Evolutionary conservation across 192 early-diverging fungal genomes (phyloP).

Genomic region (Paraglomus brasilianum): DNA sequence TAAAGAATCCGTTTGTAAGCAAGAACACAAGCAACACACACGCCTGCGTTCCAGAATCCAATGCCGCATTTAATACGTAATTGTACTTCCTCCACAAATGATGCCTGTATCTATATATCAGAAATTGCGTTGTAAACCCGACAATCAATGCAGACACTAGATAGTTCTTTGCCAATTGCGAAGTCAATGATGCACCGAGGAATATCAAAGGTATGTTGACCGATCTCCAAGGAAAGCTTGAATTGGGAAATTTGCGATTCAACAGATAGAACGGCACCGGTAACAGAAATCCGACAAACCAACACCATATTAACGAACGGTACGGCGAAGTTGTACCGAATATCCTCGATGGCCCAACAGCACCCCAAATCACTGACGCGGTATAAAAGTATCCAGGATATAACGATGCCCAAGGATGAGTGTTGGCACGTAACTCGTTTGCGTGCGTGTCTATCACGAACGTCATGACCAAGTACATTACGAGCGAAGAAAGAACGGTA

Average conservation of each 20-base stretch:
- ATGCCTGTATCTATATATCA: background rate
- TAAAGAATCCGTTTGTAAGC: conserved; percentile 51
- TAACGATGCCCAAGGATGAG: background rate
- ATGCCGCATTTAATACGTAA: conserved; percentile 64
- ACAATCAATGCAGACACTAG: conserved; percentile 27
- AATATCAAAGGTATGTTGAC: conserved; percentile 28
- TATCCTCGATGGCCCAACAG: conserved; percentile 54
- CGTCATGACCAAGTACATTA: conserved; percentile 39
- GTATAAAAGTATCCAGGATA: conserved; percentile 44
- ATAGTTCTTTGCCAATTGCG: conserved; percentile 15
- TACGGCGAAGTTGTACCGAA: conserved; percentile 46
- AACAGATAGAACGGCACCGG: conserved; percentile 42
- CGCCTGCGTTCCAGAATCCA: conserved; percentile 57
- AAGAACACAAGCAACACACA: conserved; percentile 48
- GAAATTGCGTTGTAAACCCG: conserved; percentile 12
- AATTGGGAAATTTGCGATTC: conserved; percentile 44
- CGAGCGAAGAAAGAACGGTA: conserved; percentile 45
- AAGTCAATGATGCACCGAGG: conserved; percentile 2
- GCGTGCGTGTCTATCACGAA: conserved; percentile 31
- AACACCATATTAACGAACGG: conserved; percentile 46
- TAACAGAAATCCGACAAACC: conserved; percentile 37
- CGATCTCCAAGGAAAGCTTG: conserved; percentile 36
- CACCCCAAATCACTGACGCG: conserved; percentile 64
- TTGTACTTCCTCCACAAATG: conserved; percentile 50
- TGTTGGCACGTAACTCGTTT: background rate